These are phyloP conservation scores for Penstemon davidsonii DNA, from an alignment of 257 asterid genomes.

Conservation along the genomic window DNA sequence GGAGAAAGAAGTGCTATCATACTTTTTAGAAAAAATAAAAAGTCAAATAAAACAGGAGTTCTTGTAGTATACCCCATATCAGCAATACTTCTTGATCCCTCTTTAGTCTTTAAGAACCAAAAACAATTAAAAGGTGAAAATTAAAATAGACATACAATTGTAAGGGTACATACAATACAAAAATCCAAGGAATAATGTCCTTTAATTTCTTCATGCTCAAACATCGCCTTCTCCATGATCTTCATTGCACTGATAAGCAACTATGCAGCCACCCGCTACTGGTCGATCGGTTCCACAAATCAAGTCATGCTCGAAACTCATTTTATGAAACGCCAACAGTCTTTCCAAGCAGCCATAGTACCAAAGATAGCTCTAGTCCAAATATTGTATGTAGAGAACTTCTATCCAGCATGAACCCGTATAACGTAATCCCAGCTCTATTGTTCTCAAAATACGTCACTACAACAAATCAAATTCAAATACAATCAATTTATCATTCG, in stretches of 20 bases:
- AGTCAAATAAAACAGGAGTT: background rate
- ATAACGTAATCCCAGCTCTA: constrained; percentile 83
- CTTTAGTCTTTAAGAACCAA: background rate
- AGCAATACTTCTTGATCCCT: background rate
- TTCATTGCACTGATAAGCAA: constrained; percentile 16
- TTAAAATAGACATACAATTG: background rate
- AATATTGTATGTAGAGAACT: constrained; percentile 74
- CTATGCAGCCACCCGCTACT: background rate
- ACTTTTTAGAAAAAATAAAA: background rate
- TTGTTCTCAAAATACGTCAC: constrained; percentile 89
- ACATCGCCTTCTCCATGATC: constrained; percentile 8
- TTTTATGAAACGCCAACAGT: constrained; percentile 68
- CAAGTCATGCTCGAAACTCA: background rate
- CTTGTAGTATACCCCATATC: background rate
- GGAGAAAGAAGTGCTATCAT: background rate
- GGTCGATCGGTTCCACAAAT: background rate
- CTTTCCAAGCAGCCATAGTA: constrained; percentile 94
- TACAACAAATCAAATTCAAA: constrained; percentile 24
- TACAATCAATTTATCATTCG: no score
- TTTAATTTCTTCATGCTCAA: constrained; percentile 9
- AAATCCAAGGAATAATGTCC: constrained; percentile 13
- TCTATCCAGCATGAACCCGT: constrained; percentile 92
- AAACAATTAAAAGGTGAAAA: background rate
- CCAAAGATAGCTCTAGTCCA: constrained; percentile 77
- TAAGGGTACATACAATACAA: background rate